These are phyloP conservation scores for Anacardium occidentale DNA, from an alignment of 345 rosid species.

Conservation along the genomic window DNA sequence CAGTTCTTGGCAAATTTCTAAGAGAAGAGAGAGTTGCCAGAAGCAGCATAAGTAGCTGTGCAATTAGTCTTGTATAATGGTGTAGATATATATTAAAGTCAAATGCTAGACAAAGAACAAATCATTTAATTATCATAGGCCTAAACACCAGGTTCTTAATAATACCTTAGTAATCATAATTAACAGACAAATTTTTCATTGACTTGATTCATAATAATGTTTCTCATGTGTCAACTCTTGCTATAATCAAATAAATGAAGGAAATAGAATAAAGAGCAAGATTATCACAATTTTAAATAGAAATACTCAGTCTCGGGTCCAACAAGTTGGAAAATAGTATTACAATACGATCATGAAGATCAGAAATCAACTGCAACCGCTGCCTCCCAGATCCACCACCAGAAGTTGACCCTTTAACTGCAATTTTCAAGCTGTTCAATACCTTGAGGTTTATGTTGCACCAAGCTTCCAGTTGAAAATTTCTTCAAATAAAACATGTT, in stretches of 20 bases:
- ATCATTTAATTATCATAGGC: no score
- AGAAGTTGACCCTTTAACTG: constrained; percentile 10
- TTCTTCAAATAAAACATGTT: constrained; percentile 25
- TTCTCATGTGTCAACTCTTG: constrained; percentile 29
- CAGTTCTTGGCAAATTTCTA: no score
- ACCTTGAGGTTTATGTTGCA: constrained; percentile 23
- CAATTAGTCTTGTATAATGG: no score
- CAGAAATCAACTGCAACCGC: no score
- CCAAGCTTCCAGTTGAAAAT: constrained; percentile 17
- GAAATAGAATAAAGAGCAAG: neutral
- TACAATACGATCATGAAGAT: constrained; percentile 13
- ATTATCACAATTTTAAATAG: neutral
- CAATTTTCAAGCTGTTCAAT: constrained; percentile 9
- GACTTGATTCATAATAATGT: neutral
- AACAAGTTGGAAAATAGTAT: constrained; percentile 48
- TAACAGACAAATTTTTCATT: constrained; percentile 22
- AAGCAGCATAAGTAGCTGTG: no score
- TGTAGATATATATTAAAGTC: no score
- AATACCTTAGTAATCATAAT: neutral
- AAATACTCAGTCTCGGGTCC: constrained; percentile 45
- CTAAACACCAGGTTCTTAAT: no score
- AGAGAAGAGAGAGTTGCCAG: no score
- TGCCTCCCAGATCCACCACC: constrained; percentile 18
- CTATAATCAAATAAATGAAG: neutral
- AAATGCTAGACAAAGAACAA: no score